Evolutionary conservation across 129 eudicot genomes (phyloP), one percentile per base, ranked within the genome.

Genomic region (Saussurea involucrata): DNA sequence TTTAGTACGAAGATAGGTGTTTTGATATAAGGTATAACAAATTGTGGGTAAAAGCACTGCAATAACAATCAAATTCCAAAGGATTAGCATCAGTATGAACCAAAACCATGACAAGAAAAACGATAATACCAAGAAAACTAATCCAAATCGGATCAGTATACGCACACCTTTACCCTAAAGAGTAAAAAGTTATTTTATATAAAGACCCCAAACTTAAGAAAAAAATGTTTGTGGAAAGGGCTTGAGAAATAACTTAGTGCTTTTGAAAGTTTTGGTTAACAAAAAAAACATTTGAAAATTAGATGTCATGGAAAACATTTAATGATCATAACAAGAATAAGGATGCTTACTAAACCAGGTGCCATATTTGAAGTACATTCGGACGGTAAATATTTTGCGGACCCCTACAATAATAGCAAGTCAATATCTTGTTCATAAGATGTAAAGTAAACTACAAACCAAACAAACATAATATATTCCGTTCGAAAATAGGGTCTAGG

Each of bases 31-130:
- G 69, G 77, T 77, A 70, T 55, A 32, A 65, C 66, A 12, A 21
- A 78, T 65, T 83, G 87, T 27, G 83, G 87, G 53, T 68, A 83
- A 68, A 79, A 83, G 75, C 87, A 83, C 87, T 83, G 44, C 60
- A 79, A 42, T 3, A 1, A 4, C 34, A 69, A 37, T 58, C 2
- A 4, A 32, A 32, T 57, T 42, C 27, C 21, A 29, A 25, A 12
- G 46, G 10, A 36, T 49, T 24, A 68, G 44, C 63, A 61, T 27
- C 18, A 2, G 13, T 46, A 4, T 44, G 15, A 64, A 33, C 1
- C 11, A 31, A 17, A 27, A 64, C n/a, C 4, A 61, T 55, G 24
- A 37, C 33, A 18, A 44, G 55, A 18, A 12, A 44, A 44, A 6
- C 18, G 18, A 44, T 44, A 44, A 44, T 3, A 44, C 55, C n/a